Evolutionary conservation across 257 asterid genomes (phyloP).

Genomic region (Nicotiana sylvestris): DNA sequence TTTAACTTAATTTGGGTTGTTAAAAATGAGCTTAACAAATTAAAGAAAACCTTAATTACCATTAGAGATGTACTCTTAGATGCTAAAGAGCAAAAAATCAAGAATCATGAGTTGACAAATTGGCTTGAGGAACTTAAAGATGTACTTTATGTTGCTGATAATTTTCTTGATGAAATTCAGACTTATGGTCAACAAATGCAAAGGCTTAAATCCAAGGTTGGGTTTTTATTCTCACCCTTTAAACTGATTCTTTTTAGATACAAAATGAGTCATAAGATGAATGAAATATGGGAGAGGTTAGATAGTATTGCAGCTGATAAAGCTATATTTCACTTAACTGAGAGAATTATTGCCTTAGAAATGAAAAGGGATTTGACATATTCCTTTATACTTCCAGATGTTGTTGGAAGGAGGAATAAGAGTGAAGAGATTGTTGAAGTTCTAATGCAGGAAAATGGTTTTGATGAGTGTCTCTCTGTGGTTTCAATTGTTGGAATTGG

Average conservation of each 20-base stretch:
- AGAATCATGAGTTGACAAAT: no score
- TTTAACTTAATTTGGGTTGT: background rate
- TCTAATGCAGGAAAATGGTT: background rate
- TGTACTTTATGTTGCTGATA: no score
- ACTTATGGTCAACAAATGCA: no score
- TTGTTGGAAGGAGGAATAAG: slow-evolving; percentile 15
- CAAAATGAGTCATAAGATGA: background rate
- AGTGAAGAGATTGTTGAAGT: slow-evolving; percentile 1
- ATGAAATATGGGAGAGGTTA: background rate
- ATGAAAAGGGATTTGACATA: background rate
- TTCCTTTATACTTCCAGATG: slow-evolving; percentile 1
- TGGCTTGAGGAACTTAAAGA: no score
- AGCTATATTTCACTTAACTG: slow-evolving; percentile 6
- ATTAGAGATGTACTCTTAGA: no score
- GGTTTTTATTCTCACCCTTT: no score
- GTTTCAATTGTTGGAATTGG: slow-evolving; percentile 15
- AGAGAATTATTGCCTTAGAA: background rate
- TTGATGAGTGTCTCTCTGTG: background rate
- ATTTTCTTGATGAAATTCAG: no score
- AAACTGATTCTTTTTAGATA: no score
- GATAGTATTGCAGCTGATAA: background rate
- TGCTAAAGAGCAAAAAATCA: no score
- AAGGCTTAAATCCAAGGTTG: no score
- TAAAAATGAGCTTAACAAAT: background rate
- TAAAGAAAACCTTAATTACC: background rate